Conservation (phyloP, 768 basidiomycete genomes). For the Rhizopogon salebrosus region DNA sequence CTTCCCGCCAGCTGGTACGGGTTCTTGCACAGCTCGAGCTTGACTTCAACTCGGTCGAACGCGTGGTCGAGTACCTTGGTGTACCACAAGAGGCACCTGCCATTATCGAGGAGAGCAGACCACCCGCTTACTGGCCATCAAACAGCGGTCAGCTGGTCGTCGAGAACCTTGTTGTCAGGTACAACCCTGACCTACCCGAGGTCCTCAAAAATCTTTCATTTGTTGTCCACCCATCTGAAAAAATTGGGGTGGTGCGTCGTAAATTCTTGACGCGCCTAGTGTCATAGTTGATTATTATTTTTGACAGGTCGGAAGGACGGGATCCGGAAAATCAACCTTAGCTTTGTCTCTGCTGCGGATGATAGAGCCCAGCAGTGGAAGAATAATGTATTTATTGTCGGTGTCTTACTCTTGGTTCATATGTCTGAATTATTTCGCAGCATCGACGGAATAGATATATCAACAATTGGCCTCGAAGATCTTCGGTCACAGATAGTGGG, state of each 20-base stretch:
- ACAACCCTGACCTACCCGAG: constrained; percentile 56
- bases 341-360: constrained; percentile 28
- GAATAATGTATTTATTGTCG: constrained; percentile 41
- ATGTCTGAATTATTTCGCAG: constrained; percentile 20
- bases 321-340: constrained; percentile 47
- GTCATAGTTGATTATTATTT: neutral
- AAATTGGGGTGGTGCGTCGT: constrained; percentile 57
- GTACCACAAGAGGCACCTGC: constrained; percentile 67
- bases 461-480: constrained; percentile 63
- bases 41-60: constrained; percentile 72
- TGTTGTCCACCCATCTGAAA: constrained; percentile 54
- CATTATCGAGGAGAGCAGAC: constrained; percentile 45
- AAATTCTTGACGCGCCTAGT: neutral
- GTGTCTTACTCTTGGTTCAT: neutral
- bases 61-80: constrained; percentile 65
- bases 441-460: constrained; percentile 69
- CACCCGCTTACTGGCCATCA: constrained; percentile 74
- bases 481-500: constrained; percentile 57
- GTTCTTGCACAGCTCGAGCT: constrained; percentile 68
- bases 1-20: constrained; percentile 60
- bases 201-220: constrained; percentile 58
- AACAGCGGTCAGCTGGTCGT: constrained; percentile 52
- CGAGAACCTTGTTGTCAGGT: constrained; percentile 54
- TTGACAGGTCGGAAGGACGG: constrained; percentile 58
- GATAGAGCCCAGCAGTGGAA: constrained; percentile 52